phyloP scores from a whole-genome alignment of 225 moss, liverwort and hornwort species.

The Takakia lepidozioides region DNA sequence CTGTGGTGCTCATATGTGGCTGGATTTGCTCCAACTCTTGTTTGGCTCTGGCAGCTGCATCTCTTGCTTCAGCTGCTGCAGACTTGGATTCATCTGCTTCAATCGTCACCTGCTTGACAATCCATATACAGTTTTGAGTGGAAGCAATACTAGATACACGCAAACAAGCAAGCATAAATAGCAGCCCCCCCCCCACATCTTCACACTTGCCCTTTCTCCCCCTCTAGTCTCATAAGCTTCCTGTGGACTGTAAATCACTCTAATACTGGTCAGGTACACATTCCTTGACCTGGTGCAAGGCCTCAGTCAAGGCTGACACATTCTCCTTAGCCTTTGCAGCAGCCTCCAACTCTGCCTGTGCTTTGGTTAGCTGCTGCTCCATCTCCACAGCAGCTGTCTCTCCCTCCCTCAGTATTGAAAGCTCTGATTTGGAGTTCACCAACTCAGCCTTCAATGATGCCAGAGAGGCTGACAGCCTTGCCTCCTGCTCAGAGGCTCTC shows the following conservation, averaged over 20 bases:
- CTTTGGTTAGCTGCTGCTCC: slow-evolving; percentile 15
- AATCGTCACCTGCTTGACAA: slow-evolving; percentile 16
- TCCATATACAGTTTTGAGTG: too few species aligned
- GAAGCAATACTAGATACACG: too few species aligned
- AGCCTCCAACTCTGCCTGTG: slow-evolving; percentile 18
- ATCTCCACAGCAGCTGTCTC: slow-evolving; percentile 12
- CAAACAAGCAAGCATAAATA: too few species aligned
- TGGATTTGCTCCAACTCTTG: slow-evolving; percentile 29
- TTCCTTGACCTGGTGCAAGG: slow-evolving; percentile 25
- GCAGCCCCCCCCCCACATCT: too few species aligned
- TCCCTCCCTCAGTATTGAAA: slow-evolving; percentile 16
- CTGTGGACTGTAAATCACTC: too few species aligned
- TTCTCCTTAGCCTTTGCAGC: slow-evolving; percentile 11
- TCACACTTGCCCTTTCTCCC: too few species aligned
- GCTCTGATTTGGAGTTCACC: slow-evolving; percentile 10
- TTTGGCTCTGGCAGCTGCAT: slow-evolving; percentile 13
- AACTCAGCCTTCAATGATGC: slow-evolving; percentile 23
- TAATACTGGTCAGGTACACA: too few species aligned
- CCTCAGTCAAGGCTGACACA: slow-evolving; percentile 24
- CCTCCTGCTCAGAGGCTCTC: slow-evolving; percentile 10
- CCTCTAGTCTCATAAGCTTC: too few species aligned
- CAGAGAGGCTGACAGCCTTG: slow-evolving; percentile 15
- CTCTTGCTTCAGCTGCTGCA: slow-evolving; percentile 11
- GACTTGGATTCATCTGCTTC: slow-evolving; percentile 36
- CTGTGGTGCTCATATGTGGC: slow-evolving; percentile 24